Percentiles rank a stretch among this genome's conserved stretches.
phyloP scores from a whole-genome alignment of 306 rosid genomes.

The Trifolium dubium region DNA sequence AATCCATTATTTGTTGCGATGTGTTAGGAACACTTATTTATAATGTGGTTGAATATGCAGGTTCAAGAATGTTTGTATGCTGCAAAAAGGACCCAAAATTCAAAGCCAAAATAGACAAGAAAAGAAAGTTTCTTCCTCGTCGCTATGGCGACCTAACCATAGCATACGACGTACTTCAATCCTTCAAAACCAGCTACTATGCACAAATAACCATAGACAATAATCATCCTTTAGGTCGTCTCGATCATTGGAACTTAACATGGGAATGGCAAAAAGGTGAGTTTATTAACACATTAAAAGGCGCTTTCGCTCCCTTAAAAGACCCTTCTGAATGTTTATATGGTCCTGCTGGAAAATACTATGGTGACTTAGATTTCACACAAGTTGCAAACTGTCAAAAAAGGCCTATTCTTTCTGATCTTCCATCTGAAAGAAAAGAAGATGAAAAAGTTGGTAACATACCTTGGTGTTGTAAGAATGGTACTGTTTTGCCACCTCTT shows the following conservation, averaged over 20 bases:
- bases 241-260: slow-evolving; percentile 86
- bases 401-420: slow-evolving; percentile 67
- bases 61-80: slow-evolving; percentile 67
- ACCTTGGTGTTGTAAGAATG: slow-evolving; percentile 80
- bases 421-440: slow-evolving; percentile 55
- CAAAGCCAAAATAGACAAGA: slow-evolving; percentile 44
- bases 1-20: not conserved
- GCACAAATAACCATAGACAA: slow-evolving; percentile 78
- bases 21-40: not conserved
- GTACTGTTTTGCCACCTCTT: slow-evolving; percentile 61
- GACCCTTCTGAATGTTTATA: slow-evolving; percentile 64
- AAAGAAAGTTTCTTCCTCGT: slow-evolving; percentile 61
- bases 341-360: slow-evolving; percentile 59
- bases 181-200: slow-evolving; percentile 57
- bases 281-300: slow-evolving; percentile 72
- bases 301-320: slow-evolving; percentile 63
- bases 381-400: slow-evolving; percentile 66
- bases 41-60: slow-evolving; percentile 44
- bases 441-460: slow-evolving; percentile 72
- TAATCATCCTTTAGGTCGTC: slow-evolving; percentile 75
- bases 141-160: slow-evolving; percentile 69
- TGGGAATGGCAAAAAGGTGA: slow-evolving; percentile 91
- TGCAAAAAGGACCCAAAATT: slow-evolving; percentile 74
- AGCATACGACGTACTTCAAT: slow-evolving; percentile 67
- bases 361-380: slow-evolving; percentile 69